A percentile compares a stretch with the other conserved stretches of the same genome.
Conservation (phyloP, 306 rosid species). For the Citrullus mucosospermus region DNA sequence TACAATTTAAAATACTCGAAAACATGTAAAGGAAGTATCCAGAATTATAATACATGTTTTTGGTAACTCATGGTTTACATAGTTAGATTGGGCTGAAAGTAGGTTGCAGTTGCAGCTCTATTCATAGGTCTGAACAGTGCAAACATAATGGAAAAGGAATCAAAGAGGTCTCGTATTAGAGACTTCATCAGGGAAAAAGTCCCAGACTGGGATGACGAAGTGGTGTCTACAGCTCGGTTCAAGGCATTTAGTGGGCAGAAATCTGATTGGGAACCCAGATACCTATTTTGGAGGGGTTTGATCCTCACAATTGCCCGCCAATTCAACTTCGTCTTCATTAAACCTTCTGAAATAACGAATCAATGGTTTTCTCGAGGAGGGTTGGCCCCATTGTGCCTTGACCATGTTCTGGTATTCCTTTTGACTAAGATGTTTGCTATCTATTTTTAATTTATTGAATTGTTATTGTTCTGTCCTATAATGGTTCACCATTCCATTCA, state of each 20-base stretch:
- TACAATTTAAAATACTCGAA: not conserved
- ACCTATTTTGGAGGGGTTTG: conserved; percentile 59
- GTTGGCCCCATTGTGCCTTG: conserved; percentile 67
- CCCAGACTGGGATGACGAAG: conserved; percentile 62
- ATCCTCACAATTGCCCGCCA: conserved; percentile 46
- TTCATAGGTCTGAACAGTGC: not conserved
- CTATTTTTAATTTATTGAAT: not conserved
- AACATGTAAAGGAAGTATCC: not conserved
- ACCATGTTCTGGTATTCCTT: conserved; percentile 57
- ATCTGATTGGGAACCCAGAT: conserved; percentile 60
- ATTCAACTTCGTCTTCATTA: conserved; percentile 33
- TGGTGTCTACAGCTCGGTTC: conserved; percentile 47
- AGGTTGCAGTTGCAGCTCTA: not conserved
- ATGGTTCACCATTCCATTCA: conserved; percentile 19
- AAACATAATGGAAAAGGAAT: conserved; percentile 26
- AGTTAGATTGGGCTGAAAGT: not conserved
- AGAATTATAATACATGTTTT: not conserved
- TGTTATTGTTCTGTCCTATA: not conserved
- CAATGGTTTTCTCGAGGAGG: conserved; percentile 76
- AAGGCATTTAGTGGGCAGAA: conserved; percentile 85
- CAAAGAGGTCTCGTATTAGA: conserved; percentile 8
- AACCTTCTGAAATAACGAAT: conserved; percentile 44
- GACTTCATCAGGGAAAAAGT: conserved; percentile 49
- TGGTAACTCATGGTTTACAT: not conserved
- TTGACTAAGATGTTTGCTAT: not conserved